phyloP scores from a whole-genome alignment of 192 early-diverging fungal species.

The Umbelopsis sp. region DNA sequence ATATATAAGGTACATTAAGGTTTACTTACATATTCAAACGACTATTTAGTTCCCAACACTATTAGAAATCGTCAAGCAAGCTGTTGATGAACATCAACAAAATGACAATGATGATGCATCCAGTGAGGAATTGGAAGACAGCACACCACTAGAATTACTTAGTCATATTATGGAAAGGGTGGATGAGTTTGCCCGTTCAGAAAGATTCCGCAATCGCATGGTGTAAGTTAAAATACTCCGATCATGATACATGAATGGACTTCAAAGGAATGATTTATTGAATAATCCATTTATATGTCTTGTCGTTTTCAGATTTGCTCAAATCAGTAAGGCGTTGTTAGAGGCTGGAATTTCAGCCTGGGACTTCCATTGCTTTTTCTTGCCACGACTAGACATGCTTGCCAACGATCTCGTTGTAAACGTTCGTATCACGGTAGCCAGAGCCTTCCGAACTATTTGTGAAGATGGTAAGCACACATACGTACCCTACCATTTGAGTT shows the following conservation, averaged over 20 bases:
- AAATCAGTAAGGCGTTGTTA: constrained; percentile 70
- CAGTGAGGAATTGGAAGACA: constrained; percentile 38
- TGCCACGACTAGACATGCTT: constrained; percentile 60
- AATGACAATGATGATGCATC: constrained; percentile 29
- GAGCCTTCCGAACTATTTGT: constrained; percentile 47
- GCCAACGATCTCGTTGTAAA: constrained; percentile 67
- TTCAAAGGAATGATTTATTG: no score
- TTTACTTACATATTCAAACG: no score
- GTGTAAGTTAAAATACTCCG: constrained; percentile 44
- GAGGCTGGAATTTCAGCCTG: constrained; percentile 57
- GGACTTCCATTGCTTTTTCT: constrained; percentile 72
- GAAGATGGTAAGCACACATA: constrained; percentile 31
- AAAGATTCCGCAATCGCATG: constrained; percentile 57
- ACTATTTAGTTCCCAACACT: constrained; percentile 42
- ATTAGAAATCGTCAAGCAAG: constrained; percentile 39
- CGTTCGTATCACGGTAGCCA: constrained; percentile 70
- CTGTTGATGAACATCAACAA: constrained; percentile 32
- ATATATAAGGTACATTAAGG: no score
- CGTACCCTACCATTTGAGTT: neutral
- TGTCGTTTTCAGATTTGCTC: constrained; percentile 53
- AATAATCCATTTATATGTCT: constrained; percentile 21
- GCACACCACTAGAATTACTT: constrained; percentile 26
- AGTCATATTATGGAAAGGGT: constrained; percentile 43
- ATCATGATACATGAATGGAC: no score
- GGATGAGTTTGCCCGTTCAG: constrained; percentile 45